phyloP scores from a whole-genome alignment of 257 asterid genomes.

The Cruciata laevipes region DNA sequence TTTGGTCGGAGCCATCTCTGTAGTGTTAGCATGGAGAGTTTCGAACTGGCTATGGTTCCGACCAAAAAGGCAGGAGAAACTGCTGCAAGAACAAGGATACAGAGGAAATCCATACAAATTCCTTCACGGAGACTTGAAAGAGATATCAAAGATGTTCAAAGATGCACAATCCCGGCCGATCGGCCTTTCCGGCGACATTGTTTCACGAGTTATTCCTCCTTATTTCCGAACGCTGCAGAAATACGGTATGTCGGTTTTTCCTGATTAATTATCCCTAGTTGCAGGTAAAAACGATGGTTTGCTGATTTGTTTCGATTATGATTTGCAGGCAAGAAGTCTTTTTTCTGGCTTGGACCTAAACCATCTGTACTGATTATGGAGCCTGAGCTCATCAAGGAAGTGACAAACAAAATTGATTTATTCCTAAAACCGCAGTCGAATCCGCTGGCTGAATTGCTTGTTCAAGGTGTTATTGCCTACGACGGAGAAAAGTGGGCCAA shows the following conservation, averaged over 20 bases:
- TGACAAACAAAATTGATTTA: neutral
- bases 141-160: conserved; percentile 1
- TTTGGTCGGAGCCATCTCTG: neutral
- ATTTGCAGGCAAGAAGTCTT: conserved; percentile 14
- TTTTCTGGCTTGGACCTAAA: conserved; percentile 16
- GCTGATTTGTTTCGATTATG: neutral
- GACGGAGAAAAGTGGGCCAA: conserved; percentile 20
- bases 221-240: neutral
- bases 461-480: neutral
- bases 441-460: conserved; percentile 3
- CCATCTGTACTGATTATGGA: conserved; percentile 14
- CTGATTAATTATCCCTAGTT: no score
- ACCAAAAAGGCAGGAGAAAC: conserved; percentile 36
- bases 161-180: conserved; percentile 33
- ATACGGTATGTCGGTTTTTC: neutral
- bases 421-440: conserved; percentile 1
- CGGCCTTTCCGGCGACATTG: conserved; percentile 29
- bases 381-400: conserved; percentile 15
- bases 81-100: conserved; percentile 38
- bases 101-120: conserved; percentile 34
- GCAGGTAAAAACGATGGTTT: no score
- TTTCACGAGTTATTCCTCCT: conserved; percentile 22
- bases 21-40: conserved; percentile 25
- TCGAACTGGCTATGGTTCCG: conserved; percentile 33
- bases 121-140: conserved; percentile 42